These are phyloP conservation scores for Asterochloris sp. DNA, from an alignment of 139 green algal species.

Conservation along the genomic window DNA sequence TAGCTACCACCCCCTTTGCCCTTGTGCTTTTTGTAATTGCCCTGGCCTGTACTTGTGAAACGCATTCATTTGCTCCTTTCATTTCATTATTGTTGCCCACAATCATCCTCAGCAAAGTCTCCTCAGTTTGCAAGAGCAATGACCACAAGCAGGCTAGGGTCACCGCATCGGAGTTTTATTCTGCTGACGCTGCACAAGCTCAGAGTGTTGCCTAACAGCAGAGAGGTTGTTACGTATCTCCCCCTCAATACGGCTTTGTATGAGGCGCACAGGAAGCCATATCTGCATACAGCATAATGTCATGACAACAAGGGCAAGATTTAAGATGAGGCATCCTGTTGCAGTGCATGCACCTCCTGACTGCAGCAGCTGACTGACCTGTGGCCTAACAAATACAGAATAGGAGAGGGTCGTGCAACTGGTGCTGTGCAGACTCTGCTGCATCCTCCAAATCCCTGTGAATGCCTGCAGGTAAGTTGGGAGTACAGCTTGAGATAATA, in stretches of 20 bases:
- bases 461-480: conserved; percentile 54
- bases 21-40: too few relatives aligned
- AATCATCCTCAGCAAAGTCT: too few relatives aligned
- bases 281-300: conserved; percentile 23
- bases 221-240: conserved; percentile 67
- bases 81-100: too few relatives aligned
- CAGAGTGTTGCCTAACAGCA: conserved; percentile 45
- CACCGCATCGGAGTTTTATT: too few relatives aligned
- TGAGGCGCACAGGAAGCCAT: conserved; percentile 71
- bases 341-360: neutral
- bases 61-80: too few relatives aligned
- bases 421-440: conserved; percentile 26
- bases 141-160: too few relatives aligned
- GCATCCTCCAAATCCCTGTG: conserved; percentile 75
- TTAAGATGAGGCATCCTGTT: neutral
- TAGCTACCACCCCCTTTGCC: too few relatives aligned
- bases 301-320: neutral
- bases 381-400: conserved; percentile 65
- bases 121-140: too few relatives aligned
- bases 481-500: neutral
- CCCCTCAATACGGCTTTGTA: conserved; percentile 57
- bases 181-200: conserved; percentile 12
- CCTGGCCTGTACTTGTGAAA: too few relatives aligned
- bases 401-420: conserved; percentile 55
- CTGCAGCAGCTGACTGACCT: neutral